Percentiles rank a stretch among this genome's conserved stretches.
These are phyloP conservation scores for Cylindrotheca fusiformis DNA, from an alignment of 108 stramenopile species.

Conservation along the genomic window DNA sequence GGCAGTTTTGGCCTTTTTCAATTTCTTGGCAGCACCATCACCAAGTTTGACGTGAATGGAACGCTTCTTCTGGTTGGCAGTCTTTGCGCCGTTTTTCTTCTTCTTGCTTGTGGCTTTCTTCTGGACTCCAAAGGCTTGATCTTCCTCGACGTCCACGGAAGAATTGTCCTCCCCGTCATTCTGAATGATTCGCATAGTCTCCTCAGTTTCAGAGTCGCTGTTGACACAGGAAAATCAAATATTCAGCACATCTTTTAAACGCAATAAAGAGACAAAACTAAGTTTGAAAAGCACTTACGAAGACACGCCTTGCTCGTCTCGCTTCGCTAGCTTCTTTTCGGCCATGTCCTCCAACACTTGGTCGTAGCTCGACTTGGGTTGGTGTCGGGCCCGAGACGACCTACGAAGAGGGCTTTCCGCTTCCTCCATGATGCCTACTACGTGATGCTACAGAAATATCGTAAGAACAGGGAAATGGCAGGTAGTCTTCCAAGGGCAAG, in stretches of 20 bases:
- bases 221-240: no score
- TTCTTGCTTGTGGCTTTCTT: constrained; percentile 1
- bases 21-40: constrained; percentile 1
- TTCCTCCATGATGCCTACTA: no score
- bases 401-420: constrained; percentile 8
- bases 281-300: constrained; percentile 12
- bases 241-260: no score
- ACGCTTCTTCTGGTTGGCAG: background rate
- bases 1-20: background rate
- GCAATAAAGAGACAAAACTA: background rate
- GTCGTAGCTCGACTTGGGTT: constrained; percentile 13
- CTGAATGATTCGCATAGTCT: no score
- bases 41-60: background rate
- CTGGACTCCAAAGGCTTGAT: constrained; percentile 3
- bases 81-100: background rate
- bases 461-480: no score
- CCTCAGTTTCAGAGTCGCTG: background rate
- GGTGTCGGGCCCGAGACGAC: constrained; percentile 12
- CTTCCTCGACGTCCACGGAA: background rate
- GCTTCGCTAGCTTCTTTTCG: constrained; percentile 6
- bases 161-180: background rate
- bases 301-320: background rate
- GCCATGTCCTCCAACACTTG: constrained; percentile 9
- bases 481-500: no score
- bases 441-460: no score